Evolutionary conservation across 2,329 filamentous ascomycete species (phyloP).

Genomic region (Beauveria rudraprayagi): DNA sequence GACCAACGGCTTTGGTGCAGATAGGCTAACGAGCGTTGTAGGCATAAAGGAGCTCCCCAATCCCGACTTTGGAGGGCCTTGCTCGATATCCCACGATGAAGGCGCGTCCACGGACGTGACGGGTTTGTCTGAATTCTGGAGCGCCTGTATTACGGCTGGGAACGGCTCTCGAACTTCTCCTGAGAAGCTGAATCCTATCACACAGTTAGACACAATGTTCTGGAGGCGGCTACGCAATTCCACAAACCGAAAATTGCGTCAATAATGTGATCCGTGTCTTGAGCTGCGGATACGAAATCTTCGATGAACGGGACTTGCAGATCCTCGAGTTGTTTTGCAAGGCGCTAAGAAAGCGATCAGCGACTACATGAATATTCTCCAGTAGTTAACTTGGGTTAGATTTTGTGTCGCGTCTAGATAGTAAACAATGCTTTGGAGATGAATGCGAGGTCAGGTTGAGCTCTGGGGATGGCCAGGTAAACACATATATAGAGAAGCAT

Average conservation of each 20-base stretch:
- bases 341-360: constrained; percentile 48
- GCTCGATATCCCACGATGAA: constrained; percentile 89
- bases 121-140: constrained; percentile 65
- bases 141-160: constrained; percentile 65
- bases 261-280: constrained; percentile 68
- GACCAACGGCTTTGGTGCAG: constrained; percentile 85
- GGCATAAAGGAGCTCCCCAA: constrained; percentile 77
- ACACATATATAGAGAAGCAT: background rate
- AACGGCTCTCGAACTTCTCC: constrained; percentile 93
- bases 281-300: constrained; percentile 63
- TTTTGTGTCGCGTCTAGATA: constrained; percentile 6
- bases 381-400: background rate
- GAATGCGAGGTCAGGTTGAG: background rate
- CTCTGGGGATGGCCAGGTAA: background rate
- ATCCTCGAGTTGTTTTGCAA: constrained; percentile 76
- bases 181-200: constrained; percentile 76
- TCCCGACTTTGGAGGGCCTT: constrained; percentile 69
- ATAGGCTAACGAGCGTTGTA: constrained; percentile 73
- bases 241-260: constrained; percentile 82
- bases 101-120: constrained; percentile 89
- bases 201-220: constrained; percentile 7
- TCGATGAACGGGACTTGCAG: constrained; percentile 76
- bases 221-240: constrained; percentile 3
- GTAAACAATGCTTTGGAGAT: background rate
- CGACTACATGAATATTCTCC: constrained; percentile 4